These are phyloP conservation scores for Aspergillus panamensis DNA, from an alignment of 495 filamentous ascomycete species.

Conservation along the genomic window DNA sequence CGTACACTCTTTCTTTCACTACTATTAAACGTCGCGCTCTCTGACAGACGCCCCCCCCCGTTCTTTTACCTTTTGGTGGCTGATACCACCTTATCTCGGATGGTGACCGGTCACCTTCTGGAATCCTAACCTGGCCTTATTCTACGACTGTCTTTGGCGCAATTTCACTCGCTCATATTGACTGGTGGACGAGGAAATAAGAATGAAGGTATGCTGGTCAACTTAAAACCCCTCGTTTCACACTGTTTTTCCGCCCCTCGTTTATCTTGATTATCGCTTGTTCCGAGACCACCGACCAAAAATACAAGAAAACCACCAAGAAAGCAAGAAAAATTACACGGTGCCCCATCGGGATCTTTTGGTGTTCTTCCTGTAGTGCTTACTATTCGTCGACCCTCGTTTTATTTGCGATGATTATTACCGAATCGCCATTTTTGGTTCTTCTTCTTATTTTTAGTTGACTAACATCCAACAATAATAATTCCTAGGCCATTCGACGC, in stretches of 20 bases:
- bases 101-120: slow-evolving; percentile 21
- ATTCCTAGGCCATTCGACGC: slow-evolving; percentile 67
- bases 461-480: slow-evolving; percentile 10
- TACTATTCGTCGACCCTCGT: neutral
- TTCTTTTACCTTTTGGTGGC: slow-evolving; percentile 26
- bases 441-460: slow-evolving; percentile 18
- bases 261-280: slow-evolving; percentile 23
- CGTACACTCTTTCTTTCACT: slow-evolving; percentile 10
- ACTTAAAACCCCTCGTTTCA: slow-evolving; percentile 9
- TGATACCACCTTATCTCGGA: slow-evolving; percentile 36
- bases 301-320: slow-evolving; percentile 3
- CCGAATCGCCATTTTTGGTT: neutral
- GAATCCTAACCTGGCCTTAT: slow-evolving; percentile 2
- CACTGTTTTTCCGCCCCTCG: slow-evolving; percentile 15
- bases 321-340: slow-evolving; percentile 17
- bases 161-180: slow-evolving; percentile 1
- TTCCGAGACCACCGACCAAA: slow-evolving; percentile 2
- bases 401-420: slow-evolving; percentile 1
- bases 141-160: neutral
- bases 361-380: neutral
- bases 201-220: slow-evolving; percentile 27
- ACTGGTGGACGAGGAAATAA: slow-evolving; percentile 7
- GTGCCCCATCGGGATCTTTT: neutral
- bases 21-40: neutral
- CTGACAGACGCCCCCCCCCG: neutral